Base-by-base conservation (phyloP, 2,329 filamentous ascomycete species). In the Fusarium sp. region DNA sequence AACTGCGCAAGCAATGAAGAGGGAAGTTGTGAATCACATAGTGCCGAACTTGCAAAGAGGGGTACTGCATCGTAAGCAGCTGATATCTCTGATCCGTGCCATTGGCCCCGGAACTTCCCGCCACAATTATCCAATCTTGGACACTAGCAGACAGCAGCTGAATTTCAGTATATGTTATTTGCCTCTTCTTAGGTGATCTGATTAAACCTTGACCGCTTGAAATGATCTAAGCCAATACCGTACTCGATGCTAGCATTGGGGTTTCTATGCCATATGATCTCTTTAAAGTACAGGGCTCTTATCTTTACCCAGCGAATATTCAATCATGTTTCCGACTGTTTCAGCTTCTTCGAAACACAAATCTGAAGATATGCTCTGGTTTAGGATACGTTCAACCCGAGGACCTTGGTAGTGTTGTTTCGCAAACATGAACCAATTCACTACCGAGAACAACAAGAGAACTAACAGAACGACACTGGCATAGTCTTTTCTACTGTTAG, bases 251-350 rank as follows among this genome's bases (percentile, higher is more conserved):
- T 16, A 35, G 33, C 4, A 35, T 10, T 18, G 16, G 18, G 33
- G 33, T 10, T 35, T 18, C 18, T 35, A 35, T 16, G 18, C 33
- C 33, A 10, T 18, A 35, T 18, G 16, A 35, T 35, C 33, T 35
- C 16, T 35, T 35, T 0, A 18, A 18, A 9, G 33, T 35, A 35
- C 18, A 4, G 7, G 22, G 9, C 20, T 10, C 11, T 47, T 47
- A 10, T 15, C 9, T 26, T 4, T 22, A 22, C 18, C 4, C 22
- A 8, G 5, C 16, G 33, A 14, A 18, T 14, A 7, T 10, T 47
- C 30, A 6, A 28, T 5, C 11, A 20, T 3, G 10, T 9, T 28
- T 10, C 12, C 12, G 12, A 22, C 2, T 9, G 5, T 4, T 11
- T 35, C 4, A 7, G 14, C 16, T 12, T 50, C 15, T 13, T 51